Base-by-base conservation (phyloP, 164 flowering plant genomes). In the Tetracentron sinense region DNA sequence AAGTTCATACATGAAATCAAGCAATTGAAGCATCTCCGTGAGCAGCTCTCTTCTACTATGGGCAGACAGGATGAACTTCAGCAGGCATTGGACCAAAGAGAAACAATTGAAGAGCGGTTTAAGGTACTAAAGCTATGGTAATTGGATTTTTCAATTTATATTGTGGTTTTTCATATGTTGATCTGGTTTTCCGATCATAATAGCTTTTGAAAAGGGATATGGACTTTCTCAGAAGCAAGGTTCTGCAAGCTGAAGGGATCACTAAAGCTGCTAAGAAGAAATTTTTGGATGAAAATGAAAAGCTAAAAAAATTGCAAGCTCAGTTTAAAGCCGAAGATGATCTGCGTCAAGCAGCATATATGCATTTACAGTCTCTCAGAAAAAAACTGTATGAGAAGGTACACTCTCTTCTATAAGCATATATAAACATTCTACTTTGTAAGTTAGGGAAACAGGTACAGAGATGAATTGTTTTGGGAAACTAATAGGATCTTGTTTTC, bases 1-100 rank as follows among this genome's bases (percentile, higher is more conserved):
- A 84, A 82, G 49, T 59, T 78, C 47, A 78, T 92, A 71, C 92
- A 87, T 46, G 92, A 87, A 64, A 89, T 92, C 62, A 87, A 89
- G 69, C 86, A 79, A 71, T 67, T 86, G 79, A 92, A 82, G 72
- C 72, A 72, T 49, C 64, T 33, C 22, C 84, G 89, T 6, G 90
- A 83, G 33, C 79, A 85, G 62, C 66, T 83, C 11, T 72, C 79
- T 56, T 76, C 88, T 29, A 77, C 69, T 59, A 68, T 78, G 72
- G 82, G 84, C 50, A 69, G 69, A 46, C 81, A 78, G 70, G 82
- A 79, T 59, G 90, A 84, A 66, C 63, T 80, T 66, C 81, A 83
- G 73, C 83, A 76, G 65, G 85, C 87, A 17, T 59, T 84, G 56
- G 84, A 83, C 55, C 80, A 84, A 70, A 81, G 70, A 77, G 88